These are phyloP conservation scores for Fusarium nanum DNA, from an alignment of 2,329 filamentous ascomycete species.

Conservation along the genomic window DNA sequence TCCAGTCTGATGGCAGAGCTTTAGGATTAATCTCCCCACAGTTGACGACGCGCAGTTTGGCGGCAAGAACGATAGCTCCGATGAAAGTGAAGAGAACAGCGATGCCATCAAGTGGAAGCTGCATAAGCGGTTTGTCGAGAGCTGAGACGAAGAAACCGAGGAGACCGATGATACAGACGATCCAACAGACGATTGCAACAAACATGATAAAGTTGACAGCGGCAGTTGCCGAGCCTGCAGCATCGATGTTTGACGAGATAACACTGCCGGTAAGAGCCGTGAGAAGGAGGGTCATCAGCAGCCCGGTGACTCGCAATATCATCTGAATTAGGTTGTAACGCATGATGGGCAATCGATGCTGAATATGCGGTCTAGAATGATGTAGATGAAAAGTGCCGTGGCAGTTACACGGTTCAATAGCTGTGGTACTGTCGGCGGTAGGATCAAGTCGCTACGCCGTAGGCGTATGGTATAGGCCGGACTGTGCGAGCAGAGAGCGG, in stretches of 20 bases:
- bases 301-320: constrained; percentile 61
- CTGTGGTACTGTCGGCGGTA: constrained; percentile 2
- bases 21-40: constrained; percentile 65
- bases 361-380: constrained; percentile 9
- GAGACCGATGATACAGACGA: constrained; percentile 73
- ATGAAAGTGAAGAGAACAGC: constrained; percentile 77
- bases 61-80: constrained; percentile 75
- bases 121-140: constrained; percentile 63
- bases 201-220: constrained; percentile 76
- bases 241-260: constrained; percentile 62
- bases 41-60: constrained; percentile 75
- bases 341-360: constrained; percentile 40
- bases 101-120: constrained; percentile 67
- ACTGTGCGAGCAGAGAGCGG: neutral
- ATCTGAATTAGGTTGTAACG: constrained; percentile 57
- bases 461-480: neutral
- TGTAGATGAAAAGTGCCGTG: neutral
- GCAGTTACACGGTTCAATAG: neutral
- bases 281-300: constrained; percentile 64
- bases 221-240: constrained; percentile 56
- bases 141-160: constrained; percentile 65
- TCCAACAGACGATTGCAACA: constrained; percentile 72
- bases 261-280: constrained; percentile 70
- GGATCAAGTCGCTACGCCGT: neutral
- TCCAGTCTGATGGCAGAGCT: constrained; percentile 59